phyloP scores from a whole-genome alignment of 2,329 filamentous ascomycete genomes.

The Elsinoe perseae region DNA sequence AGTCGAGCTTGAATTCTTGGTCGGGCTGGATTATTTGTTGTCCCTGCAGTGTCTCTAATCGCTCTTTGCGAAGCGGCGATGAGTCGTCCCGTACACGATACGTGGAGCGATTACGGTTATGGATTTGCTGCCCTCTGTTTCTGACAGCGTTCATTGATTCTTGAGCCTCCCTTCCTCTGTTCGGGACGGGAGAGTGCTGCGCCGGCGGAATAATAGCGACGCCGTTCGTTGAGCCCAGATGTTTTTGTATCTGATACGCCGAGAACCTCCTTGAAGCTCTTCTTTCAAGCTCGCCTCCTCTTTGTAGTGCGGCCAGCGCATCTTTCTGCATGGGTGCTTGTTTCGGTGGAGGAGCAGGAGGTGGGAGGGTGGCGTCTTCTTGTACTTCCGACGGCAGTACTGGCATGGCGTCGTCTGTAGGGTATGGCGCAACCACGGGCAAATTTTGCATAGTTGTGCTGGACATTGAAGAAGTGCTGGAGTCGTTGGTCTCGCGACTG shows the following conservation, averaged over 20 bases:
- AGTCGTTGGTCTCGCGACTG: conserved; percentile 29
- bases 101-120: conserved; percentile 45
- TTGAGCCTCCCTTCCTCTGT: conserved; percentile 71
- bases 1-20: conserved; percentile 19
- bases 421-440: conserved; percentile 65
- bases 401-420: conserved; percentile 51
- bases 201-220: conserved; percentile 74
- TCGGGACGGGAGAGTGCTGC: conserved; percentile 75
- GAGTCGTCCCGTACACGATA: conserved; percentile 48
- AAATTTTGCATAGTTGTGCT: conserved; percentile 69
- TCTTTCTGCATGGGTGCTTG: conserved; percentile 78
- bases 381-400: conserved; percentile 26
- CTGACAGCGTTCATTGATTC: conserved; percentile 74
- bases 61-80: conserved; percentile 50
- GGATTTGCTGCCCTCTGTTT: conserved; percentile 48
- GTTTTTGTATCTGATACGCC: conserved; percentile 92
- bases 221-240: conserved; percentile 73
- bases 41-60: conserved; percentile 52
- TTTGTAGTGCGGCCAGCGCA: conserved; percentile 81
- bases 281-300: conserved; percentile 85
- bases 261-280: conserved; percentile 90
- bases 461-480: conserved; percentile 61
- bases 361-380: conserved; percentile 46
- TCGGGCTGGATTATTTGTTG: conserved; percentile 31
- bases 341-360: conserved; percentile 67